A percentile compares a stretch with the other conserved stretches of the same genome.
These are phyloP conservation scores for Mortierella sp. DNA, from an alignment of 371 early-diverging fungal species.

Conservation along the genomic window DNA sequence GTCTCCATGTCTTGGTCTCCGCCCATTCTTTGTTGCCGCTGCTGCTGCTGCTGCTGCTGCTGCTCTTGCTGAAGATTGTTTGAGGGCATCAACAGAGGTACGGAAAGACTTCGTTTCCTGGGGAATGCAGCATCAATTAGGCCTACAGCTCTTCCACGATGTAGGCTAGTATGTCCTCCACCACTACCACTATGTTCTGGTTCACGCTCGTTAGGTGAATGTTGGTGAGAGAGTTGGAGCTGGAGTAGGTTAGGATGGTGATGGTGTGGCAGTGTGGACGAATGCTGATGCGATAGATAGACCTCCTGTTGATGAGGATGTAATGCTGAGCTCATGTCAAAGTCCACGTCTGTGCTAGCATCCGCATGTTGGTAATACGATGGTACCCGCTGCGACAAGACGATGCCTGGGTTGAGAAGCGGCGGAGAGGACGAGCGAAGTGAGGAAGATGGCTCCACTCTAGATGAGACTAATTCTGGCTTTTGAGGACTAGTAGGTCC, in stretches of 20 bases:
- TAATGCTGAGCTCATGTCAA: too few species aligned
- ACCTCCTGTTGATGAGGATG: too few species aligned
- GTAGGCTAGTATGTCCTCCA: too few species aligned
- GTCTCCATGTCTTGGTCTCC: slow-evolving; percentile 38
- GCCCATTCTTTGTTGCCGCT: not conserved
- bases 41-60: not conserved
- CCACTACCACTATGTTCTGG: too few species aligned
- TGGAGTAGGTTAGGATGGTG: too few species aligned
- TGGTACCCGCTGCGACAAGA: not conserved
- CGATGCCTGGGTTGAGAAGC: not conserved
- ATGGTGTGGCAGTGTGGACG: too few species aligned
- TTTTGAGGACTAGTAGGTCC: not conserved
- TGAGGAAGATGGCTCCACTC: not conserved
- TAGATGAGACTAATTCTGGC: not conserved
- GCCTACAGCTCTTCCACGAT: not conserved
- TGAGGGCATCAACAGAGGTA: slow-evolving; percentile 21
- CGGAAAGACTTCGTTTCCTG: slow-evolving; percentile 40
- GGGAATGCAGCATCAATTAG: not conserved
- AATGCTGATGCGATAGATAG: too few species aligned
- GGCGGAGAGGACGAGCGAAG: not conserved
- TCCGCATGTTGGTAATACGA: not conserved
- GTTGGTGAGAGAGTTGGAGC: too few species aligned
- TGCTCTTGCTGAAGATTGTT: not conserved
- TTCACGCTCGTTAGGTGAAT: too few species aligned
- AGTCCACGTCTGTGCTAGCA: too few species aligned